Evolutionary conservation across 192 early-diverging fungal genomes (phyloP).

Genomic region (Chytriomyces hyalinus): DNA sequence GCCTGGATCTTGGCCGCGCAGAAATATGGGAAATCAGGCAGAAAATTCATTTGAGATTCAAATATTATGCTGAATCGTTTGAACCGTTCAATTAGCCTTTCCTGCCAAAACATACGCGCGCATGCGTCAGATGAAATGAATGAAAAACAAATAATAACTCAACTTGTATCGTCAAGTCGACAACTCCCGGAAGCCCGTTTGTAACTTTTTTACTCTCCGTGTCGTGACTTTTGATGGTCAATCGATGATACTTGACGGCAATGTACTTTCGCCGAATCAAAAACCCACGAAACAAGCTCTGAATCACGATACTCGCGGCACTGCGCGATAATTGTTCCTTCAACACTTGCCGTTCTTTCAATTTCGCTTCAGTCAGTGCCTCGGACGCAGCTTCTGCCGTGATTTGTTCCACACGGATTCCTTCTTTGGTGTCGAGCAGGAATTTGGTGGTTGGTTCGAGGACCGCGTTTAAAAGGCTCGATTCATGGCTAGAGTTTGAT

Average conservation of each 20-base stretch:
- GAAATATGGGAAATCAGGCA: constrained; percentile 60
- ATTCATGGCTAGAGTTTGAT: background rate
- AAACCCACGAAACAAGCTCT: constrained; percentile 47
- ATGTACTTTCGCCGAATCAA: constrained; percentile 51
- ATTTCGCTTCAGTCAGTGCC: constrained; percentile 22
- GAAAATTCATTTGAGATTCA: constrained; percentile 37
- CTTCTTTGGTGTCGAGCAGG: constrained; percentile 25
- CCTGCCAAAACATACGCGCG: constrained; percentile 38
- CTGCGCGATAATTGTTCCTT: constrained; percentile 53
- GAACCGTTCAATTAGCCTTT: constrained; percentile 53
- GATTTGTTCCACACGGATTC: constrained; percentile 19
- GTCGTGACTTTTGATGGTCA: constrained; percentile 45
- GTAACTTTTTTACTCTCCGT: constrained; percentile 8
- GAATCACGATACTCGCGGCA: constrained; percentile 55
- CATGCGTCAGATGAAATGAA: background rate
- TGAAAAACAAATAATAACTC: background rate
- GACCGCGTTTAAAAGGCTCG: background rate
- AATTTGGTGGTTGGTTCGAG: constrained; percentile 34
- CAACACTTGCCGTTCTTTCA: constrained; percentile 34
- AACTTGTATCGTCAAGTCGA: constrained; percentile 50
- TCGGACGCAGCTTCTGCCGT: background rate
- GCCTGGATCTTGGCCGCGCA: constrained; percentile 61
- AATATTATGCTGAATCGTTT: constrained; percentile 44
- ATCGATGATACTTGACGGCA: constrained; percentile 37
- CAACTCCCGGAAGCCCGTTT: constrained; percentile 42